Evolutionary conservation across 495 filamentous ascomycete genomes (phyloP), one percentile per base, ranked within the genome.

Genomic region (Penicillium waksmanii): DNA sequence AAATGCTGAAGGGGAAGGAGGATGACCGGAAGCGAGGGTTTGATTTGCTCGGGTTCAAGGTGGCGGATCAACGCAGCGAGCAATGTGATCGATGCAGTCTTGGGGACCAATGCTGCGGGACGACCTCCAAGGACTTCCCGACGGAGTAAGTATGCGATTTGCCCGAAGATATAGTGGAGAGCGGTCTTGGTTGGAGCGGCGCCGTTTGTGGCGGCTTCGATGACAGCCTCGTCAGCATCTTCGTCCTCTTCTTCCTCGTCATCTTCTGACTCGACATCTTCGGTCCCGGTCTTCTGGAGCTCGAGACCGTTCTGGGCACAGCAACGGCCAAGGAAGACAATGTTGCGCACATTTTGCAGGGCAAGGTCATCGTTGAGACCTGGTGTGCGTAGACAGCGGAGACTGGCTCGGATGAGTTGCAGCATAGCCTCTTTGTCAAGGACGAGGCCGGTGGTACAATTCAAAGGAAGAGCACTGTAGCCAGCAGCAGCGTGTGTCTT

Each of bases 1-100:
- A 97, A 73, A 66, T 94, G 89, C 67, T 92, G 86, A 17, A 97
- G 80, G 15, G 95, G 91, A 21, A 88, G 83, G 5, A 98, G 82
- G 53, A 97, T 82, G 51, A 81, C 78, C 15, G 72, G 57, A 18
- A 94, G 74, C 9, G 83, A 87, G 0, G 84, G 78, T 5, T 65
- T 66, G 8, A 98, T 77, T 18, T 84, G 78, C 3, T 82, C 79
- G 7, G 73, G 66, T 2, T 86, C 74, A 3, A 90, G 76, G 47
- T 84, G 72, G 69, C 86, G 74, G 64, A 78, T 74, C 58, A 90
- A 70, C 66, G 87, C 71, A 62, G 85, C 74, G 27, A 96, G 73
- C 25, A 96, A 83, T 42, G 87, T 84, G 49, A 98, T 81, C 15
- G 90, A 83, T 2, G 90, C 86, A 6, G 87, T 87, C 71, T 96